Evolutionary conservation across 352 stramenopile genomes (phyloP), one percentile per base, ranked within the genome.

Genomic region (Phytopythium litorale): DNA sequence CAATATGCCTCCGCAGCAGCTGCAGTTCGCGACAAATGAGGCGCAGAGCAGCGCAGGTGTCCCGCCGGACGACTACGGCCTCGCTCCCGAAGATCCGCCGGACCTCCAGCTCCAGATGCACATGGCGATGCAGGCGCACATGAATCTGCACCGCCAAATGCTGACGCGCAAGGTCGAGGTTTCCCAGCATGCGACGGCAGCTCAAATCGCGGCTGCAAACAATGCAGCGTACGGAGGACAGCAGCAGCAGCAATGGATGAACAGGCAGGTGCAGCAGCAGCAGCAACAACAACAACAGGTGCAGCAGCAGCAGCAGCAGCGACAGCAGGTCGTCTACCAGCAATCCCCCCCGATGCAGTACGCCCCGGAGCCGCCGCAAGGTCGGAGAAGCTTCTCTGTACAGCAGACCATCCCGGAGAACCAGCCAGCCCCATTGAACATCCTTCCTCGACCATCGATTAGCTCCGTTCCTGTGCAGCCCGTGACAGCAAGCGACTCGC

Each of bases 131-230:
- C 85, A 94, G 64, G 81, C 84, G 56, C 87, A 96, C 57, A 96
- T 96, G 87, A 92, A 91, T 50, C 64, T 96, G 42, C 86, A 95
- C 60, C 86, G 84, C 3, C 84, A 95, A 59, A 95, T 95, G 86
- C 78, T 95, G 23, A 89, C 74, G 55, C 86, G 86, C 58, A 95
- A 95, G 56, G 86, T 93, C 33, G 82, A 88, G 46, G 84, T 93
- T 23, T 89, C 86, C 9, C 82, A 94, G 45, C 75, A 88, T 62
- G 60, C 38, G 11, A 46, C 40, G 12, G 38, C 40, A 21, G 60
- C 56, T 16, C 64, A 37, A 62, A 56, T 51, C 51, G 51, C 48
- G 68, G 64, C 54, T 60, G 53, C 57, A 75, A 45, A 68, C 68
- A 57, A 52, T 57, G 23, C 25, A 55, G 60, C 28, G 15, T 51